Evolutionary conservation across 768 basidiomycete genomes (phyloP).

Genomic region (Ramaria rubella): DNA sequence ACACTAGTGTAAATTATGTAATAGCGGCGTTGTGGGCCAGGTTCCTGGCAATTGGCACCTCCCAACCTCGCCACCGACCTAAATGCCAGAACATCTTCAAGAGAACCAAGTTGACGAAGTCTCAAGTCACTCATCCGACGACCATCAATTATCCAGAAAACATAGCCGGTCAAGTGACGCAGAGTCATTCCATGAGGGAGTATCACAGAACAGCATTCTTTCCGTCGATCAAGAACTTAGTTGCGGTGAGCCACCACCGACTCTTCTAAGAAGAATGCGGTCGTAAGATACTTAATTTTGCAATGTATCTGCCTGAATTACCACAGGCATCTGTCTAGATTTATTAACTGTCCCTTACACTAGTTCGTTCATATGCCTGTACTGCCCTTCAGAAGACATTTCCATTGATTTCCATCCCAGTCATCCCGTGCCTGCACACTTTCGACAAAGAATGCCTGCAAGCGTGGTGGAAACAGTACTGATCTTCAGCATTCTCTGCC

Average conservation of each 20-base stretch:
- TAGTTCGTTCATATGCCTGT: neutral
- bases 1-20: too few species aligned
- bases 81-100: neutral
- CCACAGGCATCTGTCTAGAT: constrained; percentile 6
- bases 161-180: neutral
- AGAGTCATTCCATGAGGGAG: neutral
- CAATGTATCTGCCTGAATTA: too few species aligned
- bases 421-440: constrained; percentile 9
- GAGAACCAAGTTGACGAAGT: neutral
- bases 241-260: constrained; percentile 5
- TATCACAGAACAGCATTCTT: neutral
- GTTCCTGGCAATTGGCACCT: neutral
- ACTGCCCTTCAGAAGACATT: neutral
- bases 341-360: constrained; percentile 3
- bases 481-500: neutral
- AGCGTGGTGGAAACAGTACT: constrained; percentile 7
- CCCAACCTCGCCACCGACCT: neutral
- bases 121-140: neutral
- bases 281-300: too few species aligned
- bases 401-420: neutral
- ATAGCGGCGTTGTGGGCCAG: too few species aligned
- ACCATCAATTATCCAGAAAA: neutral
- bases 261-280: too few species aligned
- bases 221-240: constrained; percentile 9
- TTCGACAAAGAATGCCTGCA: constrained; percentile 8